Evolutionary conservation across 2,329 filamentous ascomycete genomes (phyloP).

Genomic region (Arthrinium phaeospermum): DNA sequence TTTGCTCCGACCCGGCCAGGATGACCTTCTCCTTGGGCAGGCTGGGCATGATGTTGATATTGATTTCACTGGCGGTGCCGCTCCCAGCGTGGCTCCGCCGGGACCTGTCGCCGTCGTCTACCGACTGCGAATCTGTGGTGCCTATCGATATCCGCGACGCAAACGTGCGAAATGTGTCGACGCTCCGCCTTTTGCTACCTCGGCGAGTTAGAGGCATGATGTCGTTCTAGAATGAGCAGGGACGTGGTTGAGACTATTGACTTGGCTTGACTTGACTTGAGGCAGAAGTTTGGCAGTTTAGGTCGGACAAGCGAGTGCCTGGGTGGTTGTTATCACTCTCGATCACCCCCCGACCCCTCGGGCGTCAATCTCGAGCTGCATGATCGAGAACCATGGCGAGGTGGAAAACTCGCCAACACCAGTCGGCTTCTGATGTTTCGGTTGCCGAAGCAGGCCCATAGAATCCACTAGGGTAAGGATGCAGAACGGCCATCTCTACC

Average conservation of each 20-base stretch:
- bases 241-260: background rate
- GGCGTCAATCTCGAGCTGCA: background rate
- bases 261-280: background rate
- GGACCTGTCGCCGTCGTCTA: background rate
- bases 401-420: background rate
- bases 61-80: slow-evolving; percentile 5
- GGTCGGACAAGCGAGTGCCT: background rate
- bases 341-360: background rate
- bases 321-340: background rate
- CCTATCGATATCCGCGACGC: background rate
- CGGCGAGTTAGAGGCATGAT: background rate
- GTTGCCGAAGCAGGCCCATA: background rate
- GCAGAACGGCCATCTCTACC: background rate
- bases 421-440: slow-evolving; percentile 8
- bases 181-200: background rate
- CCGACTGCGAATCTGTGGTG: background rate
- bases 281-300: background rate
- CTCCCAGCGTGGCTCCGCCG: background rate
- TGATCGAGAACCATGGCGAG: background rate
- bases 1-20: slow-evolving; percentile 31
- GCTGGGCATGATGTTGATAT: slow-evolving; percentile 3
- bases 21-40: slow-evolving; percentile 25
- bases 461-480: slow-evolving; percentile 2
- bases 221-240: background rate
- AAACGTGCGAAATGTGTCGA: slow-evolving; percentile 7